Conservation (phyloP, 164 flowering plant species). For the Akebia trifoliata region DNA sequence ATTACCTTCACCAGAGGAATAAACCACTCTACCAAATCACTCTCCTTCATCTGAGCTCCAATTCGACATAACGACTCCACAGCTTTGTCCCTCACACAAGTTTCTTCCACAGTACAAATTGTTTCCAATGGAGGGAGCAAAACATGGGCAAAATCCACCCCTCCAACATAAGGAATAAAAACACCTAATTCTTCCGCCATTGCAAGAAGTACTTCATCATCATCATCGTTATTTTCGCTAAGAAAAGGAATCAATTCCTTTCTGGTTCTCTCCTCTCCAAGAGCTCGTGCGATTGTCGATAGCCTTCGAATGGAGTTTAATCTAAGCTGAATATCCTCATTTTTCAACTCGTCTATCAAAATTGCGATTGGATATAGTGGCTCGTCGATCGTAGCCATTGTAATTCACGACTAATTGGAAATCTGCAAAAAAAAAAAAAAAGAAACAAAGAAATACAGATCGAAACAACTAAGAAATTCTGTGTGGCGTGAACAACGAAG, state of each 20-base stretch:
- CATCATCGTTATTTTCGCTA: constrained; percentile 95
- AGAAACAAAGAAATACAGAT: neutral
- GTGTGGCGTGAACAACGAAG: no score
- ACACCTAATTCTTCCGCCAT: constrained; percentile 97
- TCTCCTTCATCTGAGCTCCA: constrained; percentile 89
- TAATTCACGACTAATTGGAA: constrained; percentile 6
- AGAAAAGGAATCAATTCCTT: constrained; percentile 92
- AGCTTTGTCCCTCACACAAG: constrained; percentile 94
- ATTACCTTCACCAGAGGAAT: constrained; percentile 85
- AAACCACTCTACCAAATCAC: constrained; percentile 78
- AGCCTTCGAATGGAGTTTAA: constrained; percentile 83
- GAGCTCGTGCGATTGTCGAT: constrained; percentile 91
- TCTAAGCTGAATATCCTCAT: constrained; percentile 90
- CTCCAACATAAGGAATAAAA: constrained; percentile 93
- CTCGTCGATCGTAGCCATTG: constrained; percentile 79
- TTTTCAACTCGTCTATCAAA: constrained; percentile 86
- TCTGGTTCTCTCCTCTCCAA: constrained; percentile 89
- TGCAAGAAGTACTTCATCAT: constrained; percentile 94
- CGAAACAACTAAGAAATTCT: neutral
- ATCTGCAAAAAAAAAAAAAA: neutral
- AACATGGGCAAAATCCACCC: constrained; percentile 82
- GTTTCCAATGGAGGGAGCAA: constrained; percentile 84
- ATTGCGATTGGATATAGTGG: constrained; percentile 95
- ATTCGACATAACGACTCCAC: constrained; percentile 92
- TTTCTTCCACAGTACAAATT: constrained; percentile 89